phyloP scores from a whole-genome alignment of 768 basidiomycete species.

The Agaricus sinodeliciosus region DNA sequence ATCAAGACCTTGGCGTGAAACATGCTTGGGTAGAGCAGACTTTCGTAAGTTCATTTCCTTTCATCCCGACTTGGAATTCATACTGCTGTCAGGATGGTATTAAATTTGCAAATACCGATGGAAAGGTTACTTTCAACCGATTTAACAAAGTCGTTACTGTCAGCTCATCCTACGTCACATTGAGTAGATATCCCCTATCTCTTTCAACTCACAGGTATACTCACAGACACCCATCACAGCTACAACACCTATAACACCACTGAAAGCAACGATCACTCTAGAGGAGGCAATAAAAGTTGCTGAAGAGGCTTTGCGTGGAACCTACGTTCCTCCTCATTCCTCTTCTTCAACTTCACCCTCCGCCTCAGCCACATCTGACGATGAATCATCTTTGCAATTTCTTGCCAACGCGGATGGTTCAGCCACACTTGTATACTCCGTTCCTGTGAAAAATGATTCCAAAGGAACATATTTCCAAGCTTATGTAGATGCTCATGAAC shows the following conservation, averaged over 20 bases:
- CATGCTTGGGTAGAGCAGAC: constrained; percentile 12
- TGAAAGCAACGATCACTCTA: not conserved
- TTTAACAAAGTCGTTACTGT: constrained; percentile 23
- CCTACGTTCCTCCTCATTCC: not conserved
- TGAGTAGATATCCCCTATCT: constrained; percentile 16
- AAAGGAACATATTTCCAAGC: constrained; percentile 46
- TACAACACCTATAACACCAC: not conserved
- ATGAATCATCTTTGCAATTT: constrained; percentile 25
- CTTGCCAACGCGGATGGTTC: constrained; percentile 30
- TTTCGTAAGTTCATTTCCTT: not conserved
- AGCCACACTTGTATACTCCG: constrained; percentile 30
- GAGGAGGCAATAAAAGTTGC: constrained; percentile 5
- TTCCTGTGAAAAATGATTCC: constrained; percentile 26
- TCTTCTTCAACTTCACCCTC: not conserved
- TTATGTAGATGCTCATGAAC: constrained; percentile 46
- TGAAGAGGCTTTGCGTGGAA: constrained; percentile 2
- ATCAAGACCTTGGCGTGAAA: constrained; percentile 14
- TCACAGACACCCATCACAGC: not conserved
- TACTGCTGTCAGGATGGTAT: constrained; percentile 18
- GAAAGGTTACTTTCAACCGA: constrained; percentile 25
- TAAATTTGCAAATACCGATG: constrained; percentile 28
- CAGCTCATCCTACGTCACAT: constrained; percentile 27
- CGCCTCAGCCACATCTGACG: constrained; percentile 3
- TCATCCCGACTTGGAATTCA: not conserved
- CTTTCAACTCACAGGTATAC: not conserved